These are phyloP conservation scores for Rutstroemia sp. DNA, from an alignment of 2,329 filamentous ascomycete genomes.

Conservation along the genomic window DNA sequence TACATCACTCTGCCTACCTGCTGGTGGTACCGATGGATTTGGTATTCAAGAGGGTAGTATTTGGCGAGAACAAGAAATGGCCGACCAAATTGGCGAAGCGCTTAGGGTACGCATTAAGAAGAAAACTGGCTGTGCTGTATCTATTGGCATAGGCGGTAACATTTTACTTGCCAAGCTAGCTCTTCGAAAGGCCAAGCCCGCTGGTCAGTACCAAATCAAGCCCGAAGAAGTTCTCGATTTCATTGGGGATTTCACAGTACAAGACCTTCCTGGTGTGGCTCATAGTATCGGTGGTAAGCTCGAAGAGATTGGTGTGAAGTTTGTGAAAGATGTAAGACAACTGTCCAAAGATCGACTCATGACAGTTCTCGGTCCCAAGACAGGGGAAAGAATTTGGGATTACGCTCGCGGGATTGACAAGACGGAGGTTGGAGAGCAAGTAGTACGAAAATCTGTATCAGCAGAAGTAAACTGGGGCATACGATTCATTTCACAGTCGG, in stretches of 20 bases:
- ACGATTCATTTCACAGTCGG: slow-evolving; percentile 82
- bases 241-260: slow-evolving; percentile 69
- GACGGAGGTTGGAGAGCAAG: slow-evolving; percentile 77
- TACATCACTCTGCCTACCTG: slow-evolving; percentile 59
- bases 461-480: slow-evolving; percentile 99
- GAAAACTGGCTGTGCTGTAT: slow-evolving; percentile 79
- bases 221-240: slow-evolving; percentile 72
- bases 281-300: slow-evolving; percentile 82
- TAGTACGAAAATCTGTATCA: slow-evolving; percentile 85
- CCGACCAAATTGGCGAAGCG: slow-evolving; percentile 58
- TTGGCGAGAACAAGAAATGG: slow-evolving; percentile 71
- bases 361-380: slow-evolving; percentile 78
- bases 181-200: slow-evolving; percentile 84
- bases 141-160: slow-evolving; percentile 85
- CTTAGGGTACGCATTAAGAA: slow-evolving; percentile 65
- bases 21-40: slow-evolving; percentile 58
- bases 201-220: slow-evolving; percentile 82
- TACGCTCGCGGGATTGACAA: slow-evolving; percentile 85
- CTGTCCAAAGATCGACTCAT: slow-evolving; percentile 69
- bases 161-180: slow-evolving; percentile 89
- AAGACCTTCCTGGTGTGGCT: slow-evolving; percentile 85
- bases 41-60: slow-evolving; percentile 60
- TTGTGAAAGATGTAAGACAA: slow-evolving; percentile 75
- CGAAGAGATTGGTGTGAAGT: slow-evolving; percentile 75
- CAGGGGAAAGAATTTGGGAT: slow-evolving; percentile 82